Conservation (phyloP, 2,329 filamentous ascomycete genomes). For the Didymella glomerata region DNA sequence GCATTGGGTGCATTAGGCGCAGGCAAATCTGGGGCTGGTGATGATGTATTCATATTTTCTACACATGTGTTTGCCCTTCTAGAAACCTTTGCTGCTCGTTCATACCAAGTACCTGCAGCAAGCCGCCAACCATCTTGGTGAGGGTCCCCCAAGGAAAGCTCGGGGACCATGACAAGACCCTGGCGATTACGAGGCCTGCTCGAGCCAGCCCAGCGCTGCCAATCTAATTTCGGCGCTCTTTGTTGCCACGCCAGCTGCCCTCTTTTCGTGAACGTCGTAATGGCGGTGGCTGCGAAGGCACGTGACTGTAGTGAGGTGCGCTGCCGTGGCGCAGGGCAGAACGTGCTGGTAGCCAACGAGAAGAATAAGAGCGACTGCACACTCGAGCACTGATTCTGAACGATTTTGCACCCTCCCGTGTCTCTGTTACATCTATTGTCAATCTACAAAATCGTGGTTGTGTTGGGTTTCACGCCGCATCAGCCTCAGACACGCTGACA, state of each 20-base stretch:
- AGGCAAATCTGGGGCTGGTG: neutral
- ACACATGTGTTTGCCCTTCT: neutral
- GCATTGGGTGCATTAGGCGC: constrained; percentile 16
- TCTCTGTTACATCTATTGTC: constrained; percentile 8
- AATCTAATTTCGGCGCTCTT: constrained; percentile 27
- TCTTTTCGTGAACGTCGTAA: constrained; percentile 21
- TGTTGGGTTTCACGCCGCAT: constrained; percentile 36
- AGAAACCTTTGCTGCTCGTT: neutral
- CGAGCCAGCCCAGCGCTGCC: constrained; percentile 23
- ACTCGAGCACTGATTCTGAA: neutral
- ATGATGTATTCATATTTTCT: neutral
- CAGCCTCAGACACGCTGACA: constrained; percentile 37
- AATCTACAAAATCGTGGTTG: constrained; percentile 24
- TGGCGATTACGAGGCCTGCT: constrained; percentile 29
- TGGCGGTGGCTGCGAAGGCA: constrained; percentile 22
- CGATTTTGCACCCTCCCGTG: constrained; percentile 3
- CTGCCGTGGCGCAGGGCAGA: constrained; percentile 19
- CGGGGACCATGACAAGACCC: constrained; percentile 13
- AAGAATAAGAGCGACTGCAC: constrained; percentile 8
- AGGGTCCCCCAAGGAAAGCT: constrained; percentile 14
- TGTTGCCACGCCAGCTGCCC: constrained; percentile 28
- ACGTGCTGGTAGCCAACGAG: constrained; percentile 3
- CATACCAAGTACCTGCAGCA: constrained; percentile 5
- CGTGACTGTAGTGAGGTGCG: constrained; percentile 16
- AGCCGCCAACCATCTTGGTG: constrained; percentile 11